These are phyloP conservation scores for Camellia sinensis DNA, from an alignment of 148 eudicot genomes.

Conservation along the genomic window DNA sequence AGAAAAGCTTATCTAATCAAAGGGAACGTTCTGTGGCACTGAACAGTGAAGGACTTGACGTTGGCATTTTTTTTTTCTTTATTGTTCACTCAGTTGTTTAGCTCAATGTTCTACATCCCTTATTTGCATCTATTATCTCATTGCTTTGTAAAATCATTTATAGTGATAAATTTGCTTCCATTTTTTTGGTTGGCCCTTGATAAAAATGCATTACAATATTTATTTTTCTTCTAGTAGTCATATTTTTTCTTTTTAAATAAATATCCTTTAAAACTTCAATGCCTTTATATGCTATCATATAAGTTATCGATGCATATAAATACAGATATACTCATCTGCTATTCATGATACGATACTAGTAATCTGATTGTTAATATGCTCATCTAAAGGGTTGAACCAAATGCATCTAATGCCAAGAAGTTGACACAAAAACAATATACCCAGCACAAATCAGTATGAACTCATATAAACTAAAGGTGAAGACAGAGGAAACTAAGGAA, in stretches of 20 bases:
- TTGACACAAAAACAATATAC: neutral
- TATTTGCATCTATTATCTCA: neutral
- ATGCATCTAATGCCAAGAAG: neutral
- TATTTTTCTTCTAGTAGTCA: too few species aligned
- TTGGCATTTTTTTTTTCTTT: slow-evolving; percentile 12
- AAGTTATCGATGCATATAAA: neutral
- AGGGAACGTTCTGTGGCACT: slow-evolving; percentile 88
- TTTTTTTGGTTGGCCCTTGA: neutral
- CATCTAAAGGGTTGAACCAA: neutral
- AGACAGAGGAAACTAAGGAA: neutral
- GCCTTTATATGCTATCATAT: neutral
- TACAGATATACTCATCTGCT: neutral
- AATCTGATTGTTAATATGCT: neutral
- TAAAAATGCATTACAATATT: neutral
- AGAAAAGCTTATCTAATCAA: slow-evolving; percentile 63
- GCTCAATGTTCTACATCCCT: neutral
- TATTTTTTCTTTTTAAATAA: too few species aligned
- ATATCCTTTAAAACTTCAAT: neutral
- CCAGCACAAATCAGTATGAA: neutral
- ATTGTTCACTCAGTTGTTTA: neutral
- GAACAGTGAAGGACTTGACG: slow-evolving; percentile 99
- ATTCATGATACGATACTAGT: neutral
- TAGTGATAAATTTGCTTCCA: neutral
- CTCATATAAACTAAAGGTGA: neutral
- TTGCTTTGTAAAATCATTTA: neutral